Evolutionary conservation across 495 filamentous ascomycete species (phyloP).

Genomic region (Eremomyces bilateralis): DNA sequence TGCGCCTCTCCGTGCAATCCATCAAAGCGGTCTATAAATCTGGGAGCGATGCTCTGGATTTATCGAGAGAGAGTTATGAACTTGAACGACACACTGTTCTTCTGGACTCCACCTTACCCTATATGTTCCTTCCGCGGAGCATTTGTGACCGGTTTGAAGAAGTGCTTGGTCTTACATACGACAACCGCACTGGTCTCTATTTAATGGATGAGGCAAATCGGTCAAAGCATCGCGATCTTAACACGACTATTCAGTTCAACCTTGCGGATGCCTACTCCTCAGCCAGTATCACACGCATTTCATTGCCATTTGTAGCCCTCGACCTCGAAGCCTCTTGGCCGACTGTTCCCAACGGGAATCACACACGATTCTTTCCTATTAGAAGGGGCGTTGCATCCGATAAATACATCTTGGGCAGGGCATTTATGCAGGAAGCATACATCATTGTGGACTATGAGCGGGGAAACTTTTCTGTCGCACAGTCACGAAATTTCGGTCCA

Average conservation of each 20-base stretch:
- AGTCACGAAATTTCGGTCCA: not conserved
- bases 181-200: slow-evolving; percentile 23
- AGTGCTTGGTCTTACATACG: slow-evolving; percentile 26
- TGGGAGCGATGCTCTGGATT: not conserved
- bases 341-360: slow-evolving; percentile 9
- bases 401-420: slow-evolving; percentile 31
- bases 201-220: slow-evolving; percentile 21
- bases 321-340: slow-evolving; percentile 18
- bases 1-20: slow-evolving; percentile 1
- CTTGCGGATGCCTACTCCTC: slow-evolving; percentile 20
- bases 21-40: slow-evolving; percentile 4
- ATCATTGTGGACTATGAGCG: slow-evolving; percentile 24
- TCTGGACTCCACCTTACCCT: slow-evolving; percentile 29
- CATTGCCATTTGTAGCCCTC: slow-evolving; percentile 29
- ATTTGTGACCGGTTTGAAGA: slow-evolving; percentile 28
- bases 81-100: not conserved
- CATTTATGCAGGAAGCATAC: slow-evolving; percentile 35
- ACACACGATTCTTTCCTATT: slow-evolving; percentile 30
- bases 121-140: slow-evolving; percentile 29
- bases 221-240: slow-evolving; percentile 18
- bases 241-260: slow-evolving; percentile 25
- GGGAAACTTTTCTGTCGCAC: slow-evolving; percentile 21
- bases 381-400: slow-evolving; percentile 22
- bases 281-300: slow-evolving; percentile 22
- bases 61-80: not conserved